A percentile compares a stretch with the other conserved stretches of the same genome.
Conservation (phyloP, 208 protist genomes). For the Trichomonas tenax region DNA sequence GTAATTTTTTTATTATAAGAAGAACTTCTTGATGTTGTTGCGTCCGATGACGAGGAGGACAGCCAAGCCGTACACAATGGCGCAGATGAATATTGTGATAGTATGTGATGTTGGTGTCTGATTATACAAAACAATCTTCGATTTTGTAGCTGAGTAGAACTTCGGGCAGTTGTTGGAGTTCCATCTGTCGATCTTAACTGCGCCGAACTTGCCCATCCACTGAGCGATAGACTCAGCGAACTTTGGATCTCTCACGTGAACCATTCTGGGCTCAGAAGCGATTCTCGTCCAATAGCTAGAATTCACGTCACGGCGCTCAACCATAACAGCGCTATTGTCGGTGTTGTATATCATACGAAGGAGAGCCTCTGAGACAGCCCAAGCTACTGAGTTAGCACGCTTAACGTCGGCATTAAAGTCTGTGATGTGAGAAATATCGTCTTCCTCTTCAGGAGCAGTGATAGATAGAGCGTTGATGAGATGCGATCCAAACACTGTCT, state of each 20-base stretch:
- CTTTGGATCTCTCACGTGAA: not conserved
- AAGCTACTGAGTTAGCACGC: not conserved
- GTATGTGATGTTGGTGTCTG: not conserved
- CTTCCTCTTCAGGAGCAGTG: not conserved
- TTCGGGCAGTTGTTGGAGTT: not conserved
- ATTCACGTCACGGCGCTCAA: not conserved
- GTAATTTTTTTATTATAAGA: not conserved
- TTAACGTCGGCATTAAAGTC: not conserved
- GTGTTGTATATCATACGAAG: not conserved
- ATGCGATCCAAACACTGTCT: not conserved
- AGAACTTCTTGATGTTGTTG: not conserved
- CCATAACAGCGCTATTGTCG: not conserved
- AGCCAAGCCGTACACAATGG: not conserved
- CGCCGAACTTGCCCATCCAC: not conserved
- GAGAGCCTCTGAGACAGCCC: not conserved
- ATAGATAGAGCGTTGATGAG: not conserved
- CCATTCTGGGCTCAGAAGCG: not conserved
- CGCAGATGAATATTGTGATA: not conserved
- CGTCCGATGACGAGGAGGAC: not conserved
- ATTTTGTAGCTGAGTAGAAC: not conserved
- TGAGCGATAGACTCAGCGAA: not conserved
- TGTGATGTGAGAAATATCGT: not conserved
- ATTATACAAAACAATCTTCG: not conserved
- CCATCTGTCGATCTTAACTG: not conserved
- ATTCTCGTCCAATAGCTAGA: not conserved